Evolutionary conservation across 768 basidiomycete genomes (phyloP), one percentile per base, ranked within the genome.

Genomic region (Kondoa subrosea): DNA sequence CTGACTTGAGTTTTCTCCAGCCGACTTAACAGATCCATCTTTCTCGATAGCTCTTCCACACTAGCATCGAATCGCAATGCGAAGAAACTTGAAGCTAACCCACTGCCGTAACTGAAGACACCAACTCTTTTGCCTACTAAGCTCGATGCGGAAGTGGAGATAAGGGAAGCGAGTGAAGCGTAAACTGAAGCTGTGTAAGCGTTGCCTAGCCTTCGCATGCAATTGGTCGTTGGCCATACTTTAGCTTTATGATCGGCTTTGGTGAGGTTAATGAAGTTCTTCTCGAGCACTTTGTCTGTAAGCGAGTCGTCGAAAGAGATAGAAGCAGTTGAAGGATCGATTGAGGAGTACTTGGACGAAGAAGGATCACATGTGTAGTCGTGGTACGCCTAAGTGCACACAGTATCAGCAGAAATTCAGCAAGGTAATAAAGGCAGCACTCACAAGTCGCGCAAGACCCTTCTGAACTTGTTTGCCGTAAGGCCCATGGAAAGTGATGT

Each of bases 401-500:
- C 25, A n/a, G 25, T 61, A 56, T 17, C n/a, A 66, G 56, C 59
- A 32, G n/a, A 34, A 50, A 14, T 0, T 2, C 34, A 63, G 40
- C 29, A 30, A 33, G 26, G 40, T 30, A 57, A 21, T 64, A 34
- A 25, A 1, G 29, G 26, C 4, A 1, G 21, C 21, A 75, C 80
- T 63, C 64, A 81, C 80, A 76, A 97, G 80, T 67, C 95, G 88
- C 40, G 89, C 93, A 77, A 93, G 87, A 57, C 89, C 91, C 80
- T 96, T 99, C 78, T 95, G 88, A 66, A 95, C 92, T 77, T 95
- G 88, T 81, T 99, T 99, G 80, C 95, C 93, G 78, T 96, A 99
- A 0, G 95, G 95, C 68, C 86, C 87, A 82, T 99, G 95, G 85
- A 97, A 92, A 73, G 92, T 85, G 71, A 87, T 82, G 77, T 89